A percentile compares a stretch with the other conserved stretches of the same genome.
These are phyloP conservation scores for Hyphopichia fennica DNA, from an alignment of 1,139 yeast genomes.

Conservation along the genomic window DNA sequence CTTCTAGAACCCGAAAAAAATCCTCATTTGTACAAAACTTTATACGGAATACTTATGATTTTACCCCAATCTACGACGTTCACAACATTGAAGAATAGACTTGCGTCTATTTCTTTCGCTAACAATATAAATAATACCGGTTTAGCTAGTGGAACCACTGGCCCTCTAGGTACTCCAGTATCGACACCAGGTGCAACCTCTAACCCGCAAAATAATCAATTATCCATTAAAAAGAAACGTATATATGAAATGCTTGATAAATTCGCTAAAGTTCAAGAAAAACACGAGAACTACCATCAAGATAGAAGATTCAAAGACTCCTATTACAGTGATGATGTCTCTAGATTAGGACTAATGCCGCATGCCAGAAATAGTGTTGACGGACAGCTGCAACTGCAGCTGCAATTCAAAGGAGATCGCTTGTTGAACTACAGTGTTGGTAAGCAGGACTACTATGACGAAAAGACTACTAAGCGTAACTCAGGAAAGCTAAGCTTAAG, in stretches of 20 bases:
- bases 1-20: slow-evolving; percentile 81
- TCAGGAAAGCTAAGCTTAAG: too few species aligned
- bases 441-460: too few species aligned
- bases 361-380: not conserved
- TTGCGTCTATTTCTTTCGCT: slow-evolving; percentile 47
- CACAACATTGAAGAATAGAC: slow-evolving; percentile 72
- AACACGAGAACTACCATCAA: slow-evolving; percentile 38
- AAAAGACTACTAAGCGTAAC: too few species aligned
- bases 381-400: not conserved
- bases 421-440: not conserved
- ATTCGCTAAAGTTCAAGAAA: slow-evolving; percentile 60
- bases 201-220: slow-evolving; percentile 18
- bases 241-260: slow-evolving; percentile 58
- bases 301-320: slow-evolving; percentile 1
- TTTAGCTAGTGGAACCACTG: slow-evolving; percentile 8
- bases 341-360: not conserved
- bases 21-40: slow-evolving; percentile 81
- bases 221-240: slow-evolving; percentile 43
- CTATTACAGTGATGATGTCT: not conserved
- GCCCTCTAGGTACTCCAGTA: slow-evolving; percentile 20
- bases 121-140: slow-evolving; percentile 19
- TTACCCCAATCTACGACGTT: slow-evolving; percentile 96
- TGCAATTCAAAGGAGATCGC: not conserved
- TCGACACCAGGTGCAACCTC: slow-evolving; percentile 19
- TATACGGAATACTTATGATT: slow-evolving; percentile 91